Percentiles rank a stretch among this genome's conserved stretches.
Evolutionary conservation across 2,329 filamentous ascomycete genomes (phyloP).

Genomic region (Diaporthe amygdali): DNA sequence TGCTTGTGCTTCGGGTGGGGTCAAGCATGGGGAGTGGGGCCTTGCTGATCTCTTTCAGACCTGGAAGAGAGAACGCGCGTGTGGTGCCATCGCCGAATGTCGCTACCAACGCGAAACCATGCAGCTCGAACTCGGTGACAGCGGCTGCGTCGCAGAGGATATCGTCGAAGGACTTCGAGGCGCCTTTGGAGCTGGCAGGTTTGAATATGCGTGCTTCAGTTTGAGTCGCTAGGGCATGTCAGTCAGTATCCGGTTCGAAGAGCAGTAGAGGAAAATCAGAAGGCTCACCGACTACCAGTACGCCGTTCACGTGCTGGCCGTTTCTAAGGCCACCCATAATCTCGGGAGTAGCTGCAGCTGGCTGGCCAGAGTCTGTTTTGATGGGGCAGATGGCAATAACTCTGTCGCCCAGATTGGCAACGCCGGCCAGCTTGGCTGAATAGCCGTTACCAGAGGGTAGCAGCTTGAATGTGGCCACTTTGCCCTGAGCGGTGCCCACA

Average conservation of each 20-base stretch:
- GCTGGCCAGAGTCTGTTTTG: slow-evolving; percentile 75
- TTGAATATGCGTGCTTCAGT: slow-evolving; percentile 88
- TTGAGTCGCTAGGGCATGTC: slow-evolving; percentile 55
- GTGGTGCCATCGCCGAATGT: slow-evolving; percentile 84
- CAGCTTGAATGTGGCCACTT: slow-evolving; percentile 88
- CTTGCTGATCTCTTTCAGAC: slow-evolving; percentile 80
- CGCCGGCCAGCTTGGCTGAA: slow-evolving; percentile 72
- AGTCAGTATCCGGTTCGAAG: slow-evolving; percentile 26
- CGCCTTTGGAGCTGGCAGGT: slow-evolving; percentile 85
- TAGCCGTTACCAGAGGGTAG: slow-evolving; percentile 79
- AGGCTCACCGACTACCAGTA: slow-evolving; percentile 73
- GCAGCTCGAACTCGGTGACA: slow-evolving; percentile 75
- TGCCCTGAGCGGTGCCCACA: slow-evolving; percentile 85
- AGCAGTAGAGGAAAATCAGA: too few species aligned
- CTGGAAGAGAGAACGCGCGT: slow-evolving; percentile 86
- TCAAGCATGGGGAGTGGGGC: slow-evolving; percentile 75
- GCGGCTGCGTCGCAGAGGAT: slow-evolving; percentile 80
- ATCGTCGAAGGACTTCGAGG: slow-evolving; percentile 87
- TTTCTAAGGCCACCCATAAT: slow-evolving; percentile 78
- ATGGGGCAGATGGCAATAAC: slow-evolving; percentile 83
- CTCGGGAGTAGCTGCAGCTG: slow-evolving; percentile 76
- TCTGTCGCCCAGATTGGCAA: slow-evolving; percentile 67
- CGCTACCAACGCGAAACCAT: slow-evolving; percentile 80
- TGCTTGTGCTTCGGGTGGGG: slow-evolving; percentile 70
- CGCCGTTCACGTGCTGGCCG: slow-evolving; percentile 78